These are phyloP conservation scores for Cladosporium sp. DNA, from an alignment of 2,329 filamentous ascomycete species.

Conservation along the genomic window DNA sequence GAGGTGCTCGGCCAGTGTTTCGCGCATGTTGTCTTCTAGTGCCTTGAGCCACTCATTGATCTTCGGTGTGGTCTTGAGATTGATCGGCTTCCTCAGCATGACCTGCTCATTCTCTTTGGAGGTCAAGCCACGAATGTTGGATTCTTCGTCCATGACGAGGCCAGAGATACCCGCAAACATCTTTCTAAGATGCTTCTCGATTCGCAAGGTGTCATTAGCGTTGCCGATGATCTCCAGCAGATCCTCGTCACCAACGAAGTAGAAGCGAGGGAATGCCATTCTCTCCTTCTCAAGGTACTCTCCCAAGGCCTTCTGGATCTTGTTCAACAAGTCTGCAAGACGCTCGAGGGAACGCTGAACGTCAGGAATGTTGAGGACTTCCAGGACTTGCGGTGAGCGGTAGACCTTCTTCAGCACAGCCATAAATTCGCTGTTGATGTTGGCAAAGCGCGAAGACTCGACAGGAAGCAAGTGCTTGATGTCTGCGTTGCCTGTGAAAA, in stretches of 20 bases:
- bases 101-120: constrained; percentile 95
- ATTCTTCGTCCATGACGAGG: constrained; percentile 85
- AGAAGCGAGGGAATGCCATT: constrained; percentile 96
- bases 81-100: constrained; percentile 84
- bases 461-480: constrained; percentile 98
- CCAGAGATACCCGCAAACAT: constrained; percentile 98
- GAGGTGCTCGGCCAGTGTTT: constrained; percentile 85
- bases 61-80: constrained; percentile 85
- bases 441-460: constrained; percentile 95
- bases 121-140: constrained; percentile 84
- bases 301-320: constrained; percentile 97
- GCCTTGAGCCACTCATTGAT: constrained; percentile 99
- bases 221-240: constrained; percentile 99
- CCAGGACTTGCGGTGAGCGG: constrained; percentile 91
- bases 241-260: constrained; percentile 99
- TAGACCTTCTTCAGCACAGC: constrained; percentile 99
- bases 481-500: constrained; percentile 97
- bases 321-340: constrained; percentile 93
- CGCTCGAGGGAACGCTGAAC: constrained; percentile 95
- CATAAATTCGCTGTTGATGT: constrained; percentile 98
- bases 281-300: constrained; percentile 98
- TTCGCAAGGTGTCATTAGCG: constrained; percentile 92
- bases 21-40: constrained; percentile 90
- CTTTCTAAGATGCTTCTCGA: constrained; percentile 98
- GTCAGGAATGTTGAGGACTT: constrained; percentile 92